Evolutionary conservation across 148 eudicot species (phyloP).

Genomic region (Dysphania ambrosioides): DNA sequence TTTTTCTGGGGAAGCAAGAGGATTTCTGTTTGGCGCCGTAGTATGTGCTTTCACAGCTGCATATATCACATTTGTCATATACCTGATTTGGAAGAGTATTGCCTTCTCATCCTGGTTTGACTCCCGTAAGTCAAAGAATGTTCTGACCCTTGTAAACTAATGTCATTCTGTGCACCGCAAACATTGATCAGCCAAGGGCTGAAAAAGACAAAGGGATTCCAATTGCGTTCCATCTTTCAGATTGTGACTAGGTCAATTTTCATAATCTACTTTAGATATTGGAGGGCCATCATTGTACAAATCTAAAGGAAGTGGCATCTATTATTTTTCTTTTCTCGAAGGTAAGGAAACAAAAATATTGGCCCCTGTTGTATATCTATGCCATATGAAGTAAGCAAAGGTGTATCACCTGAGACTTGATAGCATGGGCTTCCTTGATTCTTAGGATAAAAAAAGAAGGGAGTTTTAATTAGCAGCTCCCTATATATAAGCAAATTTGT

Average conservation of each 20-base stretch:
- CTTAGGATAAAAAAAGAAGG: not conserved
- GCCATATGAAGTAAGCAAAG: no score
- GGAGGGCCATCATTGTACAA: conserved; percentile 25
- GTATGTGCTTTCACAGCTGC: conserved; percentile 29
- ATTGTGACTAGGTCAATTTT: not conserved
- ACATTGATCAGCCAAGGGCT: not conserved
- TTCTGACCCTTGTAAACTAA: conserved; percentile 22
- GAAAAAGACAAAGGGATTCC: not conserved
- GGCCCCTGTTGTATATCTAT: no score
- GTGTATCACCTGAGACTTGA: conserved; percentile 6
- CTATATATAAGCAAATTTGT: conserved; percentile 4
- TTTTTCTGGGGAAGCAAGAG: conserved; percentile 37
- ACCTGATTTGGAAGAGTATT: conserved; percentile 40
- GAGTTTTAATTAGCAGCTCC: no score
- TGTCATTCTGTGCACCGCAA: conserved; percentile 7
- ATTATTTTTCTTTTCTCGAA: not conserved
- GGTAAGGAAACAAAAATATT: no score
- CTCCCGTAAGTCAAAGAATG: conserved; percentile 16
- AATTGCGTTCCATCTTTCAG: not conserved
- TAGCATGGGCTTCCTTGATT: conserved; percentile 12
- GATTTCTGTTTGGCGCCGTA: conserved; percentile 35
- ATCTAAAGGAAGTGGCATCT: conserved; percentile 4
- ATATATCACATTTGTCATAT: conserved; percentile 35
- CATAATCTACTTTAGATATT: not conserved
- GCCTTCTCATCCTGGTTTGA: conserved; percentile 32